A percentile compares a stretch with the other conserved stretches of the same genome.
phyloP scores from a whole-genome alignment of 2,329 filamentous ascomycete species.

The Epichloe coenophiala region DNA sequence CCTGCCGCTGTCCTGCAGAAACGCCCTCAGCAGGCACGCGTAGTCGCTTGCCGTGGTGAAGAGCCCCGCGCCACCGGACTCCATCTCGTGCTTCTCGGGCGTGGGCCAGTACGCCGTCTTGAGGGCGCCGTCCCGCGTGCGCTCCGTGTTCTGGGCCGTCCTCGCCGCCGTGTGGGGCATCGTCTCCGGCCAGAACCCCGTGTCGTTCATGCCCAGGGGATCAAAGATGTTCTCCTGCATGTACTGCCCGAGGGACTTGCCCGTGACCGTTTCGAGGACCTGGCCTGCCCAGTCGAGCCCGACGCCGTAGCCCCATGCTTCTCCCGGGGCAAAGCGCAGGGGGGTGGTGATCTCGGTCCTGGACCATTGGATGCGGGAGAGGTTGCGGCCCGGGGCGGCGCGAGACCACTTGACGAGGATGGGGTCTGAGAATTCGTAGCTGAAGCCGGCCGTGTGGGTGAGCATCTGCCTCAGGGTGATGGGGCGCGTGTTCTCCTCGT shows the following conservation, averaged over 20 bases:
- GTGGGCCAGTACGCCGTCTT: constrained; percentile 7
- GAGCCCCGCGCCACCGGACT: constrained; percentile 30
- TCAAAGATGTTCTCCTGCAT: constrained; percentile 23
- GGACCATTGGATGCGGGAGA: constrained; percentile 18
- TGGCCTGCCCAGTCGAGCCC: constrained; percentile 33
- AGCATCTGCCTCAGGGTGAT: constrained; percentile 32
- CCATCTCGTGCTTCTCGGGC: constrained; percentile 19
- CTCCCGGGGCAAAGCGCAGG: constrained; percentile 31
- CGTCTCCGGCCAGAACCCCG: constrained; percentile 22
- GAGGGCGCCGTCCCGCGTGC: constrained; percentile 11
- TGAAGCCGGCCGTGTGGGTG: constrained; percentile 34
- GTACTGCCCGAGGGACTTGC: constrained; percentile 23
- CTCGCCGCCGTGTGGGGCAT: constrained; percentile 14
- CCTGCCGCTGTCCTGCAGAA: constrained; percentile 17
- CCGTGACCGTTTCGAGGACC: constrained; percentile 27
- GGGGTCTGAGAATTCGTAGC: constrained; percentile 28
- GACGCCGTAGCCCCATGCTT: constrained; percentile 35
- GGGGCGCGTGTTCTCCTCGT: constrained; percentile 21
- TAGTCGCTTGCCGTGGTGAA: constrained; percentile 29
- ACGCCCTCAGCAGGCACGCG: constrained; percentile 18
- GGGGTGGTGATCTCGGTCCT: constrained; percentile 28
- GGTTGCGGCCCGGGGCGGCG: constrained; percentile 17
- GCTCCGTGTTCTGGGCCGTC: constrained; percentile 10
- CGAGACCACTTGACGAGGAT: constrained; percentile 26
- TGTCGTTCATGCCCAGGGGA: constrained; percentile 22